Base-by-base conservation (phyloP, 257 asterid genomes). In the Pogostemon cablin region DNA sequence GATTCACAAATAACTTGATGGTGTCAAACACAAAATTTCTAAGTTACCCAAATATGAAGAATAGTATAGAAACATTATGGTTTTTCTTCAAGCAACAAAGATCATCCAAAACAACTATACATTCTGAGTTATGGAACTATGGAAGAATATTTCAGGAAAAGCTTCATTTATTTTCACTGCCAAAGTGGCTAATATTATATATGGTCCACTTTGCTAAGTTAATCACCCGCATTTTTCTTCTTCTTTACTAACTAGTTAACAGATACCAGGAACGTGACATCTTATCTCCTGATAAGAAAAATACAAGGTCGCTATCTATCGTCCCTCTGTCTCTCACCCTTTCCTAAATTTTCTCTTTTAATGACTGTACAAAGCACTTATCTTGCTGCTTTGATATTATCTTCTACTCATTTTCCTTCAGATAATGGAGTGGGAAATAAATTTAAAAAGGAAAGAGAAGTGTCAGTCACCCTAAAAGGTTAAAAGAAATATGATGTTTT, bases 1-100 rank as follows among this genome's bases (percentile, higher is more conserved):
- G 70, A 70, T 65, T 53, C 41, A 50, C 60, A 48, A 65, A 56
- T 43, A 15, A 58, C 62, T 20, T 65, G 32, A 17, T 64, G 53
- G 46, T 65, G 50, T 40, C 61, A 69, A 46, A 40, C 15, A 68
- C 9, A 58, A 57, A 66, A 11, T 39, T 44, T 69, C 67, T 4
- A 41, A 68, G 37, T 54, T 41, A 17, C 55, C 44, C 12, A 50
- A 71, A 41, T 70, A 73, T 57, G 71, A 72, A 59, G 61, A 53
- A 65, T 40, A 39, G 56, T 38, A 25, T 66, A 37, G 47, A 46
- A 64, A 55, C 37, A 40, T 35, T 48, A 62, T 47, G 44, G 68
- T 52, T 34, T 49, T 71, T 58, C 32, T 37, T 71, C 42, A 43
- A 59, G n/a, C 15, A 44, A 55, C 40, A 57, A 57, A 9, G 39